Conservation (phyloP, 2,329 filamentous ascomycete genomes). For the Cercospora janseana region DNA sequence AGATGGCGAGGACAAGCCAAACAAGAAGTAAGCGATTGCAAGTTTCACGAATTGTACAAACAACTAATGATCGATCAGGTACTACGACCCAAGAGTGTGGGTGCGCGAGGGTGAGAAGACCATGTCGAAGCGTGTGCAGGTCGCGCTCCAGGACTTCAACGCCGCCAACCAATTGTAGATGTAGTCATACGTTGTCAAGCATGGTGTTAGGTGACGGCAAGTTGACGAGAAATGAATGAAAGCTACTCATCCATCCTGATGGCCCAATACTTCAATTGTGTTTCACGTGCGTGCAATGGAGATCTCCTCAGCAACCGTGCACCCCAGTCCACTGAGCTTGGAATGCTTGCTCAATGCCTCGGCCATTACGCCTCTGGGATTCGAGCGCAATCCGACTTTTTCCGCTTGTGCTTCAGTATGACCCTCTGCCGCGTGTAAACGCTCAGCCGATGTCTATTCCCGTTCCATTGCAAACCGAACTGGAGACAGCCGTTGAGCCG, state of each 20-base stretch:
- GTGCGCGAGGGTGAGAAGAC: conserved; percentile 96
- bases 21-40: conserved; percentile 71
- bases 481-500: background rate
- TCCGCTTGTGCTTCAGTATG: background rate
- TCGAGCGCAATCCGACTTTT: background rate
- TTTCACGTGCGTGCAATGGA: no score
- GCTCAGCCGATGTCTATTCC: background rate
- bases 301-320: no score
- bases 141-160: conserved; percentile 90
- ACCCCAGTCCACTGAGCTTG: no score
- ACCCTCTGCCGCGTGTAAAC: conserved; percentile 8
- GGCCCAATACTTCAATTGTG: no score
- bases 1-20: conserved; percentile 93
- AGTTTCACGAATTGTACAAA: conserved; percentile 43
- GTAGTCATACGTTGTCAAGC: conserved; percentile 10
- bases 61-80: conserved; percentile 32
- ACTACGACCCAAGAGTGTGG: conserved; percentile 80
- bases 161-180: conserved; percentile 70
- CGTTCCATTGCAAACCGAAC: background rate
- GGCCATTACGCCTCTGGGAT: conserved; percentile 10
- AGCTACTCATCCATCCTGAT: no score
- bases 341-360: conserved; percentile 4
- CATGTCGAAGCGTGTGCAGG: conserved; percentile 77
- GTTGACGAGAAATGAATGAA: conserved; percentile 12
- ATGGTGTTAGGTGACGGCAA: conserved; percentile 4